Evolutionary conservation across 73 alveolate genomes (phyloP).

Genomic region (Uronychia binucleata): DNA sequence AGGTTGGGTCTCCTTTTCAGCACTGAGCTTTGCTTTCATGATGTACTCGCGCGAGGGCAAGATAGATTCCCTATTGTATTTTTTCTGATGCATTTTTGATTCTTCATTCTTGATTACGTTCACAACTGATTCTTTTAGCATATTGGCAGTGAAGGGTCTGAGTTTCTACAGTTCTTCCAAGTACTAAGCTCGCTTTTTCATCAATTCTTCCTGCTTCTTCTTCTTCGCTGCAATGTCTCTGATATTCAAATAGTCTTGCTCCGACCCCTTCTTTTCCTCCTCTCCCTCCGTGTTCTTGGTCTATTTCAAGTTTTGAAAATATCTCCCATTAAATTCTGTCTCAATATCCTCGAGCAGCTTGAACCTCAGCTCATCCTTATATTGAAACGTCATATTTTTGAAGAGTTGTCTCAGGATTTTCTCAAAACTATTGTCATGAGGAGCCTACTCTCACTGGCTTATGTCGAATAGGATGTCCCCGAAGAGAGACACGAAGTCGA

Average conservation of each 20-base stretch:
- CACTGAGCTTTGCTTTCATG: too few species aligned
- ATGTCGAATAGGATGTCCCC: background rate
- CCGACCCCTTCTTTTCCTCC: too few species aligned
- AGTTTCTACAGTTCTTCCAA: background rate
- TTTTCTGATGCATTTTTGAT: background rate
- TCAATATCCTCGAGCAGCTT: background rate
- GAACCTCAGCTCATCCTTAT: background rate
- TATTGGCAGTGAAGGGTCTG: background rate
- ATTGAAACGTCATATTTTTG: background rate
- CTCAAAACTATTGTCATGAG: conserved; percentile 7
- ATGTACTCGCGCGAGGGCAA: background rate
- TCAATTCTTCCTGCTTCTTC: background rate
- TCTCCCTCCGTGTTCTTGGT: background rate
- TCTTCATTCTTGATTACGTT: background rate
- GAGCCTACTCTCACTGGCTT: background rate
- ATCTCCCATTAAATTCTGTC: background rate
- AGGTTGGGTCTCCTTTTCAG: too few species aligned
- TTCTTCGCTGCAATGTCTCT: conserved; percentile 2
- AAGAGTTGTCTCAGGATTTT: background rate
- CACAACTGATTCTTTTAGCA: background rate
- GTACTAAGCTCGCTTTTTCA: background rate
- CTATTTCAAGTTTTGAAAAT: background rate
- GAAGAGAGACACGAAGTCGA: background rate
- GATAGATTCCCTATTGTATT: background rate
- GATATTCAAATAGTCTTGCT: background rate